These are phyloP conservation scores for Fusarium xylarioides DNA, from an alignment of 2,329 filamentous ascomycete species.

Conservation along the genomic window DNA sequence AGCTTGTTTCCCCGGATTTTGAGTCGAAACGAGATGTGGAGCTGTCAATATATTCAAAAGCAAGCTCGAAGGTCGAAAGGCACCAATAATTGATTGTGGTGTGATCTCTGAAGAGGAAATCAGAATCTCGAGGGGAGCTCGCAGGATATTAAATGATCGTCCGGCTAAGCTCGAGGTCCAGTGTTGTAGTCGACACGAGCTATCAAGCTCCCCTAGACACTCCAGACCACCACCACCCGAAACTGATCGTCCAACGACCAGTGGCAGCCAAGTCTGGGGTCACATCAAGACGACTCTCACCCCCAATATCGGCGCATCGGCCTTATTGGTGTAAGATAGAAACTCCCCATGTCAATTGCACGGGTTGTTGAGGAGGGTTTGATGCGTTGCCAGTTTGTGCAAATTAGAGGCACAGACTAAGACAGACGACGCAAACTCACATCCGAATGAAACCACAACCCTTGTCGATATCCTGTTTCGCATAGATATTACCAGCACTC, in stretches of 20 bases:
- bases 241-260: slow-evolving; percentile 21
- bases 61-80: slow-evolving; percentile 8
- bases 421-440: slow-evolving; percentile 15
- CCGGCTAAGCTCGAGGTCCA: slow-evolving; percentile 14
- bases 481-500: background rate
- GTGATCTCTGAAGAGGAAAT: slow-evolving; percentile 15
- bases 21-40: slow-evolving; percentile 13
- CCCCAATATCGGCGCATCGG: slow-evolving; percentile 27
- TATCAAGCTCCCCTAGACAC: slow-evolving; percentile 15
- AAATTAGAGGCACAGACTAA: slow-evolving; percentile 17
- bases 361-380: background rate
- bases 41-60: background rate
- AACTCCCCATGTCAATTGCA: slow-evolving; percentile 31
- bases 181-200: background rate
- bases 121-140: slow-evolving; percentile 28
- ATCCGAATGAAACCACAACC: slow-evolving; percentile 12
- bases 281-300: slow-evolving; percentile 30
- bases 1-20: slow-evolving; percentile 32
- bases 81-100: slow-evolving; percentile 19
- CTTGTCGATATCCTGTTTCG: background rate
- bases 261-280: slow-evolving; percentile 27
- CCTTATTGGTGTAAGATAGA: slow-evolving; percentile 39
- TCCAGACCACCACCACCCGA: slow-evolving; percentile 25
- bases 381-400: background rate
- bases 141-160: slow-evolving; percentile 39